A percentile compares a stretch with the other conserved stretches of the same genome.
These are phyloP conservation scores for Neurospora africana DNA, from an alignment of 495 filamentous ascomycete genomes.

Conservation along the genomic window DNA sequence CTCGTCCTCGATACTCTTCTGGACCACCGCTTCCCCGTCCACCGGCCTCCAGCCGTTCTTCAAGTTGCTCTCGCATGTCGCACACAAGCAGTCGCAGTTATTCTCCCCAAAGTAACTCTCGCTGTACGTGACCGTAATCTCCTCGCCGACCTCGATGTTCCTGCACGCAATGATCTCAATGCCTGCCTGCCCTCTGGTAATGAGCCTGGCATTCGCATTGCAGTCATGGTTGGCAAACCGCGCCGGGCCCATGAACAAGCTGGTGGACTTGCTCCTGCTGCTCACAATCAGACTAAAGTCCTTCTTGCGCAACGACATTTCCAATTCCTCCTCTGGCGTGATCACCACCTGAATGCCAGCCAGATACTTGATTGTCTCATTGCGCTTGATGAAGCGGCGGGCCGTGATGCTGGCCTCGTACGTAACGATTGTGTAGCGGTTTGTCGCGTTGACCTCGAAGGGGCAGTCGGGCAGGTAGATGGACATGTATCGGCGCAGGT, in stretches of 20 bases:
- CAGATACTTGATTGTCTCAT: conserved; percentile 83
- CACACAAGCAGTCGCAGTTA: conserved; percentile 91
- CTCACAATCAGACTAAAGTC: conserved; percentile 97
- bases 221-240: conserved; percentile 98
- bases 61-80: conserved; percentile 66
- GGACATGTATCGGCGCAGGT: conserved; percentile 82
- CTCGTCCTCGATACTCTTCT: conserved; percentile 38
- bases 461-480: conserved; percentile 89
- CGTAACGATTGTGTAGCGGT: conserved; percentile 84
- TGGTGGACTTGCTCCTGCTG: conserved; percentile 75
- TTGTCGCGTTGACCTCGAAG: conserved; percentile 89
- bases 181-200: conserved; percentile 69
- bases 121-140: conserved; percentile 92
- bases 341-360: conserved; percentile 81
- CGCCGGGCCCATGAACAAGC: conserved; percentile 86
- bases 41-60: conserved; percentile 69
- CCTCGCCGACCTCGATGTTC: conserved; percentile 77
- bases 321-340: conserved; percentile 78
- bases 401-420: conserved; percentile 86
- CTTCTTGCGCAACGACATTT: conserved; percentile 63
- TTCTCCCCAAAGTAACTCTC: conserved; percentile 92
- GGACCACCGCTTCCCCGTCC: conserved; percentile 24
- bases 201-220: conserved; percentile 77
- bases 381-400: conserved; percentile 61
- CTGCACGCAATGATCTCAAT: conserved; percentile 76